phyloP scores from a whole-genome alignment of 2,329 filamentous ascomycete species.

The Tolypocladium tundrense region DNA sequence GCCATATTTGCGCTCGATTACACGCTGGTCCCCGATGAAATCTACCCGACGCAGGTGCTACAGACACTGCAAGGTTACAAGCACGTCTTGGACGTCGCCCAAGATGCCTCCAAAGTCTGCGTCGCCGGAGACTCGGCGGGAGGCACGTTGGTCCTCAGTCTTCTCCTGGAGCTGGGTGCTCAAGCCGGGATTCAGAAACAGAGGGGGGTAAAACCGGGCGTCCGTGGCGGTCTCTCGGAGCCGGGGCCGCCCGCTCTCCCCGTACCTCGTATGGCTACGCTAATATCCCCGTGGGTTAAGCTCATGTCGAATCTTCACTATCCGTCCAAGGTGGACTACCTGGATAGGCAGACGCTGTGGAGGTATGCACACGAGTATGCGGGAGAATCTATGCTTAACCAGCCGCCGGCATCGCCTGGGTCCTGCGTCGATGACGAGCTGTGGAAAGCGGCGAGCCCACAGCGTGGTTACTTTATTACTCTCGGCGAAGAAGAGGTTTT shows the following conservation, averaged over 20 bases:
- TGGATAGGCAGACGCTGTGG: slow-evolving; percentile 56
- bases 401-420: slow-evolving; percentile 50
- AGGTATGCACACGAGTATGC: slow-evolving; percentile 60
- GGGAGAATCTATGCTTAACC: slow-evolving; percentile 29
- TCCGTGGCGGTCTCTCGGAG: slow-evolving; percentile 7
- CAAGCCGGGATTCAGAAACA: slow-evolving; percentile 12
- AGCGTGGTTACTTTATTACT: slow-evolving; percentile 56
- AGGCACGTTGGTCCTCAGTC: slow-evolving; percentile 60
- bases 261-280: slow-evolving; percentile 44
- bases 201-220: slow-evolving; percentile 6
- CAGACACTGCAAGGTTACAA: slow-evolving; percentile 62
- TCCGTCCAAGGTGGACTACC: slow-evolving; percentile 65
- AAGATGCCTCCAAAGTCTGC: slow-evolving; percentile 52
- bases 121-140: slow-evolving; percentile 75
- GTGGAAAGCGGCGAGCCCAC: slow-evolving; percentile 59
- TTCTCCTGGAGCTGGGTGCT: slow-evolving; percentile 56
- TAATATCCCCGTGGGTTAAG: slow-evolving; percentile 76
- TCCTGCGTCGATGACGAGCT: slow-evolving; percentile 53
- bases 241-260: slow-evolving; percentile 12
- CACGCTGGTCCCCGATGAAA: slow-evolving; percentile 63
- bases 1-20: slow-evolving; percentile 74
- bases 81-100: slow-evolving; percentile 51
- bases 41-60: slow-evolving; percentile 63
- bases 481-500: slow-evolving; percentile 74
- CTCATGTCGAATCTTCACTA: slow-evolving; percentile 58